Base-by-base conservation (phyloP, 306 rosid species). In the Prunus kanzakura region DNA sequence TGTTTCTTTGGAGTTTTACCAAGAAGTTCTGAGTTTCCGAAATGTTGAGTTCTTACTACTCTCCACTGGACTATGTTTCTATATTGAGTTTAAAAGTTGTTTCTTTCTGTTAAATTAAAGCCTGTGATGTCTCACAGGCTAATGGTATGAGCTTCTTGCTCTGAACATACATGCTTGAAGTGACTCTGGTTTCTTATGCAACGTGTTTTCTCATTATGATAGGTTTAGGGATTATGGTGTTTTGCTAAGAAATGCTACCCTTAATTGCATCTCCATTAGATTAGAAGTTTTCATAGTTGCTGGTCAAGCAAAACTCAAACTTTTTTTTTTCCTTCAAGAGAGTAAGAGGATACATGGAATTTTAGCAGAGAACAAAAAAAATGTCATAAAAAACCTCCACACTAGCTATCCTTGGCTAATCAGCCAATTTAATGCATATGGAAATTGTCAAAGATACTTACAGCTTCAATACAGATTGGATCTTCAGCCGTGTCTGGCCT, bases 81-180 rank as follows among this genome's bases (percentile, higher is more conserved):
- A 35, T 74, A 38, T 74, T 71, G 69, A 3, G 80, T 69, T 45
- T 63, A 6, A 41, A 69, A 65, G 55, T 19, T 22, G 30, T 64
- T 73, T 25, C n/a, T 56, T 14, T 46, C 54, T 78, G 23, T 54
- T 60, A 61, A 46, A 25, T 13, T 69, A 18, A 49, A 66, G 64
- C 82, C 74, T 64, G 80, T 12, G 70, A 52, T 46, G 50, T 51
- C 61, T 22, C 35, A 14, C 57, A 13, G 65, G 58, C 11, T 23
- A 72, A 69, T 18, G 51, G 64, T 54, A 55, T 20, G 23, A 72
- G 64, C 75, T 45, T 65, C 41, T 15, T 78, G 74, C 57, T 74
- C 55, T 47, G 55, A 60, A 50, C 30, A 45, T 50, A 66, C 46
- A 72, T 64, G 74, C 72, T 65, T 65, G 67, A n/a, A 19, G 67